A percentile compares a stretch with the other conserved stretches of the same genome.
Conservation (phyloP, 2,329 filamentous ascomycete species). For the Fusarium clavum region DNA sequence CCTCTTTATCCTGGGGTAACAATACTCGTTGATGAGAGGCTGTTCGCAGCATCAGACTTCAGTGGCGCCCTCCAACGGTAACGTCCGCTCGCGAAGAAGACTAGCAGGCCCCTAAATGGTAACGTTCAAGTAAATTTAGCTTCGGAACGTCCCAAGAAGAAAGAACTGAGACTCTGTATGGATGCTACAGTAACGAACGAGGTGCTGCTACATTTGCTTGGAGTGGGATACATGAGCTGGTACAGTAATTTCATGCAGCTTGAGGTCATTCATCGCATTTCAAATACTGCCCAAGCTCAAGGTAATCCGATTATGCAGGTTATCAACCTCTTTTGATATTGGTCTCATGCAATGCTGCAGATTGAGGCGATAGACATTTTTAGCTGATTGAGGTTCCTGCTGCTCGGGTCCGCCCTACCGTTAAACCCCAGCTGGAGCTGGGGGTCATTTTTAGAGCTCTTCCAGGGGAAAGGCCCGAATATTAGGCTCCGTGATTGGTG, state of each 20-base stretch:
- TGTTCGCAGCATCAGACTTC: constrained; percentile 4
- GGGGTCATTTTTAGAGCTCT: constrained; percentile 37
- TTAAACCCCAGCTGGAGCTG: constrained; percentile 29
- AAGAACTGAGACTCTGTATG: not conserved
- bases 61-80: constrained; percentile 29
- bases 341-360: not conserved
- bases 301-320: not conserved
- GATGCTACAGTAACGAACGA: constrained; percentile 2
- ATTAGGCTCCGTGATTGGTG: constrained; percentile 37
- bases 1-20: constrained; percentile 17
- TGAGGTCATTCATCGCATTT: constrained; percentile 3
- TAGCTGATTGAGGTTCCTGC: not conserved
- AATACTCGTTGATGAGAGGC: constrained; percentile 16
- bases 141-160: not conserved
- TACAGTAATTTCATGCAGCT: not conserved
- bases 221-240: not conserved
- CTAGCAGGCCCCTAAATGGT: constrained; percentile 3
- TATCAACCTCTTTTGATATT: constrained; percentile 4
- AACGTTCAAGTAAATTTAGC: constrained; percentile 11
- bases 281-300: not conserved
- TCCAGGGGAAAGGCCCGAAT: constrained; percentile 44
- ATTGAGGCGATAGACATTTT: not conserved
- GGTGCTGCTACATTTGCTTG: not conserved
- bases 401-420: not conserved
- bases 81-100: constrained; percentile 26